A percentile compares a stretch with the other conserved stretches of the same genome.
Evolutionary conservation across 257 asterid genomes (phyloP).

Genomic region (Euphrasia confusa): DNA sequence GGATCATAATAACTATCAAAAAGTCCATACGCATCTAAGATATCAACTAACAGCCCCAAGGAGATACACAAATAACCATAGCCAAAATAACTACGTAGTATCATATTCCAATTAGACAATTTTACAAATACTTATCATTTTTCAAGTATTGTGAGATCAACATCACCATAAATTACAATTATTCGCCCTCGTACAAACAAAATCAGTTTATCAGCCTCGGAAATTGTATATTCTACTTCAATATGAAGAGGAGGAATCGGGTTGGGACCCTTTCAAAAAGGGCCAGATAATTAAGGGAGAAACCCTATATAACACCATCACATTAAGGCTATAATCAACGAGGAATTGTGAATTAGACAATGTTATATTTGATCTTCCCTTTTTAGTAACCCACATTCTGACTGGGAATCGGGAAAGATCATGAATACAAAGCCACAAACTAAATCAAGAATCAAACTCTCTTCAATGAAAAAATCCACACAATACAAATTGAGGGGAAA

Average conservation of each 20-base stretch:
- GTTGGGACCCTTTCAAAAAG: background rate
- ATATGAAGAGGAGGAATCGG: background rate
- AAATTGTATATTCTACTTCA: background rate
- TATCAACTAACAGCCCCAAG: too few relatives aligned
- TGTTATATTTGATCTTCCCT: background rate
- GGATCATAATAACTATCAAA: too few relatives aligned
- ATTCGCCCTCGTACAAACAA: background rate
- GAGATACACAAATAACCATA: background rate
- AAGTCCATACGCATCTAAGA: too few relatives aligned
- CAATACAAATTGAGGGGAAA: background rate
- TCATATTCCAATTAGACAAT: background rate
- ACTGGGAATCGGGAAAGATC: background rate
- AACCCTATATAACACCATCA: background rate
- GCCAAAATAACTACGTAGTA: background rate
- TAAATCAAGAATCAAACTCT: conserved; percentile 3
- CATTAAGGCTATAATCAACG: background rate
- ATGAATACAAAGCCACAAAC: background rate
- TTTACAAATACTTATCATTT: background rate
- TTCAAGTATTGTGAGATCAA: too few relatives aligned
- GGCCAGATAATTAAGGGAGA: background rate
- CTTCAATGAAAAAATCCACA: background rate
- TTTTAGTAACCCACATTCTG: background rate
- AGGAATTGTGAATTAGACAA: background rate
- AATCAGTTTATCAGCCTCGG: conserved; percentile 5
- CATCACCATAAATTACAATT: background rate